phyloP scores from a whole-genome alignment of 192 early-diverging fungal species.

The Entomortierella beljakovae region DNA sequence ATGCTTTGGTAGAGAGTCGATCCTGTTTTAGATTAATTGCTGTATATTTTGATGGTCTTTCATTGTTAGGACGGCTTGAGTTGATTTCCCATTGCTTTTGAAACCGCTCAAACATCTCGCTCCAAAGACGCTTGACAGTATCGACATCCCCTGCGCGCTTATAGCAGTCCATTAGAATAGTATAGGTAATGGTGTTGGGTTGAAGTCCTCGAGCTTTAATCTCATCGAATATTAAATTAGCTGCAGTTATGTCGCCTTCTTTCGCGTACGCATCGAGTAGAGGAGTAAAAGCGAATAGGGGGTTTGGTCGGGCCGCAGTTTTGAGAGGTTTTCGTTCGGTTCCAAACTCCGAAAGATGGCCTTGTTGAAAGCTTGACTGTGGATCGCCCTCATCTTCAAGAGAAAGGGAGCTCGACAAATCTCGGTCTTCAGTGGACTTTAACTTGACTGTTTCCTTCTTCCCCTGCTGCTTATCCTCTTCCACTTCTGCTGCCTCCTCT shows the following conservation, averaged over 20 bases:
- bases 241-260: slow-evolving; percentile 30
- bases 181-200: slow-evolving; percentile 51
- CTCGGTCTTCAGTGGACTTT: no score
- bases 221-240: slow-evolving; percentile 52
- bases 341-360: slow-evolving; percentile 21
- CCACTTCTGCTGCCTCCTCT: slow-evolving; percentile 13
- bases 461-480: no score
- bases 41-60: neutral
- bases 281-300: slow-evolving; percentile 58
- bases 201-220: slow-evolving; percentile 51
- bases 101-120: slow-evolving; percentile 40
- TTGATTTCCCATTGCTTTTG: neutral
- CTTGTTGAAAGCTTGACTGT: neutral
- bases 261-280: slow-evolving; percentile 57
- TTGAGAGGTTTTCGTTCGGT: slow-evolving; percentile 48
- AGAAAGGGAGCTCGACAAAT: neutral
- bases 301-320: slow-evolving; percentile 4
- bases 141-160: slow-evolving; percentile 51
- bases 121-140: slow-evolving; percentile 60
- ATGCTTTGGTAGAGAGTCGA: slow-evolving; percentile 20
- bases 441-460: no score
- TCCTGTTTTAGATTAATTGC: slow-evolving; percentile 20
- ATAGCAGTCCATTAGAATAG: slow-evolving; percentile 62
- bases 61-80: neutral
- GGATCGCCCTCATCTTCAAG: neutral